phyloP scores from a whole-genome alignment of 2,329 filamentous ascomycete genomes.

The Calonectria ilicicola region DNA sequence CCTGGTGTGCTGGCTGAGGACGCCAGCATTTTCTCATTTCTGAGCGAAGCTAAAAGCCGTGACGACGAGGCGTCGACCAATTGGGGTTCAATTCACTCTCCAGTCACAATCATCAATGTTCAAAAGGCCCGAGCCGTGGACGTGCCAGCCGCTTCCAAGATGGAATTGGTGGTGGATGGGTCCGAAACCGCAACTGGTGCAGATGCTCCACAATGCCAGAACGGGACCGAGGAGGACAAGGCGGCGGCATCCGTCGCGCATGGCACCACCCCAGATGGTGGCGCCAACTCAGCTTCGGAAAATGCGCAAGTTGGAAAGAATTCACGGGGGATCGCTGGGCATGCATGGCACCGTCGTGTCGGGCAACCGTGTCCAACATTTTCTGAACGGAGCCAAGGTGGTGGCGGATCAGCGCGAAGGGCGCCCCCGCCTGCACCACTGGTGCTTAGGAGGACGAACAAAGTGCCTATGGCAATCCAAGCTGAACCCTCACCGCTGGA shows the following conservation, averaged over 20 bases:
- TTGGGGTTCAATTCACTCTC: slow-evolving; percentile 65
- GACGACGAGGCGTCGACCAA: slow-evolving; percentile 58
- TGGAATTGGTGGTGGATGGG: slow-evolving; percentile 5
- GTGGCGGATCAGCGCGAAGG: slow-evolving; percentile 57
- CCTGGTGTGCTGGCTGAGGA: slow-evolving; percentile 59
- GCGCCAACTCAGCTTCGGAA: slow-evolving; percentile 23
- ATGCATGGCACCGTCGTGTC: slow-evolving; percentile 66
- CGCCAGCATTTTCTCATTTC: slow-evolving; percentile 45
- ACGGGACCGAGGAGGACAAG: slow-evolving; percentile 46
- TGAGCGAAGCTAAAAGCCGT: slow-evolving; percentile 48
- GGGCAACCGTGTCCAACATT: slow-evolving; percentile 71
- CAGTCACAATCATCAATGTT: slow-evolving; percentile 58
- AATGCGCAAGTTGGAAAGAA: slow-evolving; percentile 25
- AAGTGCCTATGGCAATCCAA: slow-evolving; percentile 58
- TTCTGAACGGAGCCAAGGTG: slow-evolving; percentile 62
- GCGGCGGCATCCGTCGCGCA: slow-evolving; percentile 60
- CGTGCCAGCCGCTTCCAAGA: slow-evolving; percentile 29
- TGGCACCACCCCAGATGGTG: slow-evolving; percentile 46
- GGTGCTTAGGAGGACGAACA: slow-evolving; percentile 57
- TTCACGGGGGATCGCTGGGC: slow-evolving; percentile 13
- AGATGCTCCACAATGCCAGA: slow-evolving; percentile 34
- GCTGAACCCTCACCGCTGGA: slow-evolving; percentile 65
- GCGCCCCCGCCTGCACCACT: slow-evolving; percentile 69
- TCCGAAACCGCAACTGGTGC: slow-evolving; percentile 22
- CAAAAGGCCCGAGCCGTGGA: slow-evolving; percentile 54